phyloP scores from a whole-genome alignment of 2,329 filamentous ascomycete genomes.

The Paecilomyces sp. region DNA sequence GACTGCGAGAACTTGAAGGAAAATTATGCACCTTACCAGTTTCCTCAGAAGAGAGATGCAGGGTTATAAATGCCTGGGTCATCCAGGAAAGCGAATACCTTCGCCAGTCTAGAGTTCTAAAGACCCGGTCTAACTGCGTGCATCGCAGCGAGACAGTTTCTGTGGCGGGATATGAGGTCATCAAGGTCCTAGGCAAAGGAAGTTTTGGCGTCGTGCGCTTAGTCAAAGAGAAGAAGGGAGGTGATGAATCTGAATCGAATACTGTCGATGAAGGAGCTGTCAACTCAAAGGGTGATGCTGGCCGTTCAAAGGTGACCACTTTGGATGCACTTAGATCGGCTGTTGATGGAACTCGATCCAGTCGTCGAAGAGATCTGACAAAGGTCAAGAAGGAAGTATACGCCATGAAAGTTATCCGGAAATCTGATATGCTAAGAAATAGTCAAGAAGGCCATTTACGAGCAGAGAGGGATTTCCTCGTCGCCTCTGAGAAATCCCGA shows the following conservation, averaged over 20 bases:
- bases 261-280: constrained; percentile 9
- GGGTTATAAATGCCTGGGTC: constrained; percentile 53
- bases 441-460: constrained; percentile 88
- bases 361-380: constrained; percentile 21
- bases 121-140: constrained; percentile 47
- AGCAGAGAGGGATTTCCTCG: constrained; percentile 86
- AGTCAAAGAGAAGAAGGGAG: constrained; percentile 57
- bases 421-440: constrained; percentile 84
- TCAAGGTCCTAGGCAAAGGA: constrained; percentile 82
- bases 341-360: constrained; percentile 14
- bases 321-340: constrained; percentile 14
- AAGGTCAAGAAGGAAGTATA: constrained; percentile 56
- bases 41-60: constrained; percentile 48
- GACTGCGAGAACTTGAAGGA: constrained; percentile 56
- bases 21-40: constrained; percentile 55
- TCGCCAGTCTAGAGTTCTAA: constrained; percentile 64
- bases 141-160: constrained; percentile 43
- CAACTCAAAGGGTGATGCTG: constrained; percentile 5
- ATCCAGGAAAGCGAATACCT: constrained; percentile 66
- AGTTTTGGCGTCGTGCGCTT: constrained; percentile 90
- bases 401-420: constrained; percentile 96
- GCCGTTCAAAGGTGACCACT: constrained; percentile 8
- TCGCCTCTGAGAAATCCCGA: constrained; percentile 75
- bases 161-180: constrained; percentile 64
- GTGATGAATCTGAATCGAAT: not conserved